A percentile compares a stretch with the other conserved stretches of the same genome.
phyloP scores from a whole-genome alignment of 169 alveolate species.

The Miamiensis avidus region DNA sequence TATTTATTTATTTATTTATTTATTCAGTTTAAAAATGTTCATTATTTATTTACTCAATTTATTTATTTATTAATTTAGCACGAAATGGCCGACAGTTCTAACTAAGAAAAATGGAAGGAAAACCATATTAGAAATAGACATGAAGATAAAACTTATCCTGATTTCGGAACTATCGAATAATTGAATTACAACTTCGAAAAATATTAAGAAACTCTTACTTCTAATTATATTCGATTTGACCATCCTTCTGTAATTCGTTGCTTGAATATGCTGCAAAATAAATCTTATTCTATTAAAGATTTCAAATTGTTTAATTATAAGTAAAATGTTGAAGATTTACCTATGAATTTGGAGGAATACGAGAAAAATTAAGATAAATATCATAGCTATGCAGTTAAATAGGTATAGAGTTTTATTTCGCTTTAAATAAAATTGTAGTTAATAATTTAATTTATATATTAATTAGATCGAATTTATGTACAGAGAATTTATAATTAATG shows the following conservation, averaged over 20 bases:
- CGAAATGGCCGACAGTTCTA: no score
- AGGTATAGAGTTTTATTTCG: conserved; percentile 25
- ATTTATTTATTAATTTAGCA: no score
- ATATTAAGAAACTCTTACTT: background rate
- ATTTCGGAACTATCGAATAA: background rate
- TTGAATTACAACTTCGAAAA: conserved; percentile 1
- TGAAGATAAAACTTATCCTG: no score
- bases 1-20: no score
- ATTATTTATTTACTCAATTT: no score
- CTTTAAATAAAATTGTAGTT: no score
- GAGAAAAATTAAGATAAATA: conserved; percentile 15
- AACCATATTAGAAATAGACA: no score
- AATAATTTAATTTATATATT: no score
- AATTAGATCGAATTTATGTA: no score
- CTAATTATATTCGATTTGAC: background rate
- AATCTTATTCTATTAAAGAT: background rate
- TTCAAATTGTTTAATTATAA: conserved; percentile 8
- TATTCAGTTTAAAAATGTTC: no score
- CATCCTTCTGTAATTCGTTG: background rate
- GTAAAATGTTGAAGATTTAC: conserved; percentile 26
- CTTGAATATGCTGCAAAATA: background rate
- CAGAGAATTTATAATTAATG: conserved; percentile 40
- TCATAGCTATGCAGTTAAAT: conserved; percentile 11
- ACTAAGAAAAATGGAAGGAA: no score
- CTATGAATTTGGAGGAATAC: conserved; percentile 27